Evolutionary conservation across 129 eudicot genomes (phyloP).

Genomic region (Lonicera japonica): DNA sequence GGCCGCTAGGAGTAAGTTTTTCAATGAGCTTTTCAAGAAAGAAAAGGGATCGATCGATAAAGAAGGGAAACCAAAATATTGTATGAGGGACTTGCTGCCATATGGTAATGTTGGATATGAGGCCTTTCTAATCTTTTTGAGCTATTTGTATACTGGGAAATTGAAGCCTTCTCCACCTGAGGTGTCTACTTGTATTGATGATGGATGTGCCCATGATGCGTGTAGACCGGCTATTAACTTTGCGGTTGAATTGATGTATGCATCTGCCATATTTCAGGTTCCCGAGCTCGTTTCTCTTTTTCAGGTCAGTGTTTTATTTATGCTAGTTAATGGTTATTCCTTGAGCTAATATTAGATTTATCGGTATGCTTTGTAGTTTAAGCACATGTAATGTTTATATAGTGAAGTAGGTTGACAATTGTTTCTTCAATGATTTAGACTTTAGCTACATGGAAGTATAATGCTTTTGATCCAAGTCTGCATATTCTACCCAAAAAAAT

Average conservation of each 20-base stretch:
- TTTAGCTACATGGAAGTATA: too few relatives aligned
- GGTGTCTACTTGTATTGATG: slow-evolving; percentile 67
- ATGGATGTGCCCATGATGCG: slow-evolving; percentile 57
- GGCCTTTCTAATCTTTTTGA: slow-evolving; percentile 53
- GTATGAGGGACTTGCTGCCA: slow-evolving; percentile 45
- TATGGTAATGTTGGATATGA: slow-evolving; percentile 60
- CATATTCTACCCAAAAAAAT: too few relatives aligned
- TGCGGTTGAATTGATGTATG: slow-evolving; percentile 72
- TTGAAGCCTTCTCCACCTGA: slow-evolving; percentile 60
- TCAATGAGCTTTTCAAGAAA: slow-evolving; percentile 39
- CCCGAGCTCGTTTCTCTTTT: slow-evolving; percentile 49
- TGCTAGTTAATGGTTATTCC: neutral
- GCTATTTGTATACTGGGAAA: slow-evolving; percentile 72
- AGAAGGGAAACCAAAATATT: slow-evolving; percentile 40
- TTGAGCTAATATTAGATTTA: neutral
- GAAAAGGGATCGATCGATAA: slow-evolving; percentile 11
- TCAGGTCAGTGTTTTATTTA: slow-evolving; percentile 41
- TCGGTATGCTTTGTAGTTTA: neutral
- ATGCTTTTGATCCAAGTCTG: too few relatives aligned
- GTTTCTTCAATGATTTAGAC: neutral
- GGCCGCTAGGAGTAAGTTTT: slow-evolving; percentile 62
- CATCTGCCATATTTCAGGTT: slow-evolving; percentile 56
- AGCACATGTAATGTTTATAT: neutral
- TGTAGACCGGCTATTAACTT: slow-evolving; percentile 73
- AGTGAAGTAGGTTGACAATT: neutral